Base-by-base conservation (phyloP, 805 yeast genomes). In the Sporopachydermia lactativora region DNA sequence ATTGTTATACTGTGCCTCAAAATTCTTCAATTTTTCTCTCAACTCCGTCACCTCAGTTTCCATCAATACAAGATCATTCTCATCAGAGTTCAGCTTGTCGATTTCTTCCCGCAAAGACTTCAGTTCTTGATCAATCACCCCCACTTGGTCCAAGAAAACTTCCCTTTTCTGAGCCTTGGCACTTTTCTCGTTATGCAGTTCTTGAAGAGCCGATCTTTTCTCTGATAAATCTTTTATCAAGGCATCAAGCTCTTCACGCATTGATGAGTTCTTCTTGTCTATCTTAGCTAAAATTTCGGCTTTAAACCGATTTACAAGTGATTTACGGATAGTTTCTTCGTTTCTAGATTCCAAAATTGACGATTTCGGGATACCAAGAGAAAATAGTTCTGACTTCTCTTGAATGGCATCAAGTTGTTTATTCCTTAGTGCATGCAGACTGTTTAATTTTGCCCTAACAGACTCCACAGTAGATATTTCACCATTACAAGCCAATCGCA, bases 381-480 rank as follows among this genome's bases (percentile, higher is more conserved):
- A n/a, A n/a, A n/a, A n/a, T n/a, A n/a, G n/a, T n/a, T n/a, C n/a
- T n/a, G n/a, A n/a, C n/a, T n/a, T n/a, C n/a, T n/a, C n/a, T n/a
- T n/a, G n/a, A n/a, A n/a, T n/a, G n/a, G n/a, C n/a, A n/a, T n/a
- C n/a, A n/a, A n/a, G n/a, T n/a, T n/a, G n/a, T n/a, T n/a, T n/a
- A n/a, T n/a, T n/a, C n/a, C n/a, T n/a, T n/a, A n/a, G n/a, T n/a
- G n/a, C n/a, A n/a, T n/a, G n/a, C n/a, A n/a, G n/a, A n/a, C 31
- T n/a, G 31, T 24, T n/a, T 24, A 24, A 8, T 42, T 64, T 67
- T 1, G 70, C 70, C 40, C 63, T 61, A 37, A 77, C 56, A 39
- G 72, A 67, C 3, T 89, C 94, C 45, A 73, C 75, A 39, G 60
- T 50, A 19, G 73, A 59, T 1, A 71, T 66, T 5, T 65, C 52